Evolutionary conservation across 2,329 filamentous ascomycete species (phyloP).

Genomic region (Colletotrichum theobromicola): DNA sequence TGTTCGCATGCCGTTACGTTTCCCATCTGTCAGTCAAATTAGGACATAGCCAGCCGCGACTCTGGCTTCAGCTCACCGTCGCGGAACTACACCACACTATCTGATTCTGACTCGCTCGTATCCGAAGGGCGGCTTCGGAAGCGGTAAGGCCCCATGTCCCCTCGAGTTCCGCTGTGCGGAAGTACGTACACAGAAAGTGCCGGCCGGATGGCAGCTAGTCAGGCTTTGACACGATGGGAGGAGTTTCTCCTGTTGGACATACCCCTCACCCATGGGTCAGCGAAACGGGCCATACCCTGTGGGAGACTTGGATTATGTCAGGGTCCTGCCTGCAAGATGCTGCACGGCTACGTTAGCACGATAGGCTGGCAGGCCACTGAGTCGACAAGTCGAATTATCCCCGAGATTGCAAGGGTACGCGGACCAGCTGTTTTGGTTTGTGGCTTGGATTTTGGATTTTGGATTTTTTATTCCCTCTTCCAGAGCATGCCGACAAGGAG

Average conservation of each 20-base stretch:
- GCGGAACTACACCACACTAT: not conserved
- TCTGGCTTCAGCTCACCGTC: not conserved
- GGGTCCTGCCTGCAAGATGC: conserved; percentile 19
- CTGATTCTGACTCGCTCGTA: conserved; percentile 20
- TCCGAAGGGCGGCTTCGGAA: conserved; percentile 14
- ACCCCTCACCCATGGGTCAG: conserved; percentile 8
- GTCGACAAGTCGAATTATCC: conserved; percentile 21
- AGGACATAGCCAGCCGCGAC: not conserved
- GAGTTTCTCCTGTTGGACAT: conserved; percentile 3
- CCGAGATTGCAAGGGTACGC: conserved; percentile 17
- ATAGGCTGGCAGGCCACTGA: conserved; percentile 3
- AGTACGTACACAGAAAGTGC: conserved; percentile 18
- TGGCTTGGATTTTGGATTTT: not conserved
- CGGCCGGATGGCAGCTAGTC: conserved; percentile 18
- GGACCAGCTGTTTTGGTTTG: not conserved
- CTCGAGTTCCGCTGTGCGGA: not conserved
- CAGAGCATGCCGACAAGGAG: not conserved
- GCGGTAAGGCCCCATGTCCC: conserved; percentile 4
- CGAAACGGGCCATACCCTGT: not conserved
- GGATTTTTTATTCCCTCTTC: not conserved
- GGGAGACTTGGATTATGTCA: not conserved
- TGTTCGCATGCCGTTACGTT: not conserved
- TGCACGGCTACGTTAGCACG: not conserved
- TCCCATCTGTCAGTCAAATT: not conserved
- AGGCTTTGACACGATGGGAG: conserved; percentile 12